These are phyloP conservation scores for Lactarius psammicola DNA, from an alignment of 768 basidiomycete species.

Conservation along the genomic window DNA sequence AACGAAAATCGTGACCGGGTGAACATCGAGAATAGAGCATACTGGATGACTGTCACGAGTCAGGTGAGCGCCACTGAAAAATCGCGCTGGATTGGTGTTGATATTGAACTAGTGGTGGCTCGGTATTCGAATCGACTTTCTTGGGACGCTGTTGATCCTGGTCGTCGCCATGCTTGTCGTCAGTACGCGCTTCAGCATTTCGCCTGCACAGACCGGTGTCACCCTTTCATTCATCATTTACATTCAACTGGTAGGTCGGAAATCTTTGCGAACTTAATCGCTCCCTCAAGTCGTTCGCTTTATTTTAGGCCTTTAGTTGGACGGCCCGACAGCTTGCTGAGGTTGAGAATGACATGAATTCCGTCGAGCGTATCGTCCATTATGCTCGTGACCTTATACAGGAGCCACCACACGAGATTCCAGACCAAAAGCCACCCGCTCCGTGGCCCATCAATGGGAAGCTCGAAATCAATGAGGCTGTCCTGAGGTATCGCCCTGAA, in stretches of 20 bases:
- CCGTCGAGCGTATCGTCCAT: constrained; percentile 78
- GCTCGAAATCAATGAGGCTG: constrained; percentile 72
- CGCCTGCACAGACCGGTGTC: constrained; percentile 75
- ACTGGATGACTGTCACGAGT: constrained; percentile 73
- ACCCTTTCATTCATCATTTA: constrained; percentile 77
- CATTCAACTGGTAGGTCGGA: constrained; percentile 60
- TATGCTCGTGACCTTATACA: constrained; percentile 81
- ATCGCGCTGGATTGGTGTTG: no score
- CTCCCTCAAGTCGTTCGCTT: not conserved
- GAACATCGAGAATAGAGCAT: constrained; percentile 86
- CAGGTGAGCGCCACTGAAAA: no score
- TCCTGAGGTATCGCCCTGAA: constrained; percentile 81
- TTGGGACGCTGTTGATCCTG: constrained; percentile 74
- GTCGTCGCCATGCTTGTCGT: constrained; percentile 79
- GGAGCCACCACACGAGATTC: constrained; percentile 68
- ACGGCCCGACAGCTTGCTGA: constrained; percentile 77
- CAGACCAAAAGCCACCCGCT: constrained; percentile 54
- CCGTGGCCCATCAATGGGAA: constrained; percentile 76
- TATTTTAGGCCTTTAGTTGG: constrained; percentile 60
- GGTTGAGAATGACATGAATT: constrained; percentile 92
- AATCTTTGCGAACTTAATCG: not conserved
- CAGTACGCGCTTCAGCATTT: constrained; percentile 69
- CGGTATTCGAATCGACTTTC: constrained; percentile 80
- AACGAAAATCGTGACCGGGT: constrained; percentile 71
- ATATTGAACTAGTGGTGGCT: constrained; percentile 80